phyloP scores from a whole-genome alignment of 2,329 filamentous ascomycete genomes.

The Nannizzia gypsea region DNA sequence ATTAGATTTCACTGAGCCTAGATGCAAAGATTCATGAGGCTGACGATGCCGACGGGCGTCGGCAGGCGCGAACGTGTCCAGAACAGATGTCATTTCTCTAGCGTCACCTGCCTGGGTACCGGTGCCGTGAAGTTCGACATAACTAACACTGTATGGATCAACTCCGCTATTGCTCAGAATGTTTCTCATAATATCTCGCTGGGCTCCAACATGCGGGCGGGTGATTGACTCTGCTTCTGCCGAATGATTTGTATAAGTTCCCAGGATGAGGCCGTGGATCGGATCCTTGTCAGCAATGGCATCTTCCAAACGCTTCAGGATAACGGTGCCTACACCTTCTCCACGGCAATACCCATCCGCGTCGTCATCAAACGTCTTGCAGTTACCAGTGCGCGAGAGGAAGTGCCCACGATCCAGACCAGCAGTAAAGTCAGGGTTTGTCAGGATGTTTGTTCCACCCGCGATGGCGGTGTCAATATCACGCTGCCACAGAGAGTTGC shows the following conservation, averaged over 20 bases:
- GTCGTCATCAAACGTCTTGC: constrained; percentile 42
- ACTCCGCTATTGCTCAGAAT: constrained; percentile 63
- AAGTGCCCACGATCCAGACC: constrained; percentile 45
- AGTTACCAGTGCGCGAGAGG: constrained; percentile 43
- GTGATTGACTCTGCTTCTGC: constrained; percentile 78
- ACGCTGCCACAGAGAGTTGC: constrained; percentile 16
- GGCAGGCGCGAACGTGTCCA: constrained; percentile 39
- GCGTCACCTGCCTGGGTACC: constrained; percentile 67
- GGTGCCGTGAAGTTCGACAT: constrained; percentile 83
- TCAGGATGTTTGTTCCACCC: constrained; percentile 8
- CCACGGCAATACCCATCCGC: constrained; percentile 53
- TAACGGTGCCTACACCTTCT: constrained; percentile 50
- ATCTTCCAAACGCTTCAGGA: constrained; percentile 64
- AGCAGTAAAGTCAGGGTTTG: constrained; percentile 9
- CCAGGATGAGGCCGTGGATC: constrained; percentile 55
- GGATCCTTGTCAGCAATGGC: constrained; percentile 57
- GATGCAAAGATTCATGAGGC: not conserved
- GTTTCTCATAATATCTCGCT: constrained; percentile 52
- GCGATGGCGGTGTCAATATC: constrained; percentile 16
- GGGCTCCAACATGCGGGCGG: constrained; percentile 65
- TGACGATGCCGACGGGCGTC: constrained; percentile 10
- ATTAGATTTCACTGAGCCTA: constrained; percentile 17
- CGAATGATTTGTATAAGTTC: constrained; percentile 52
- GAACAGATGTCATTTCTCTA: constrained; percentile 54
- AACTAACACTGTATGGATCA: constrained; percentile 64